Base-by-base conservation (phyloP, 768 basidiomycete species). In the Tylopilus rubrobrunneus region DNA sequence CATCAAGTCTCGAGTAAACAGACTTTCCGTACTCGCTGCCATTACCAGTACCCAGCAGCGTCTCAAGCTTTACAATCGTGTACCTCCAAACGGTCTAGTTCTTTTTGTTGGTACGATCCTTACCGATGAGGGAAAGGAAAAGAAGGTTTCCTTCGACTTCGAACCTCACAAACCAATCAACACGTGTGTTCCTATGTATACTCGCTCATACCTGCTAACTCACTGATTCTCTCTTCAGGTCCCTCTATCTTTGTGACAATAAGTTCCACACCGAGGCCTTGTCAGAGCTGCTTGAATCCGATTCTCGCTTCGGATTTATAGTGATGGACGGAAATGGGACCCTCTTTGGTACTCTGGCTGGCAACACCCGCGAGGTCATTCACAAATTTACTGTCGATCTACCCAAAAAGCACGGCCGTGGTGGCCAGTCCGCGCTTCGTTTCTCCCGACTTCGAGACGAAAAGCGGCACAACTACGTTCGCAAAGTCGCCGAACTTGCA, bases 311-410 rank as follows among this genome's bases (percentile, higher is more conserved):
- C 71, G 97, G 94, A 28, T 99, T 99, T 79, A 97, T 99, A 71
- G 92, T 98, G 67, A 98, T 98, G 96, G 96, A 97, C 66, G 92
- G 93, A 77, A 98, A 97, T 71, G 96, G 96, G 36, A 90, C 93
- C 6, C 86, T 99, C 34, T 98, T 98, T 63, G 97, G 97, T 53
- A 90, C 89, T 5, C 83, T 99, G 52, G 85, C 96, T 0, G 97
- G 97, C 45, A 98, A 98, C 73, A 96, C 97, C 19, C 92, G 97
- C 59, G 95, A 98, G 61, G 84, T 99, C 49, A 79, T 96, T 52
- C 97, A 99, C 77, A 98, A 98, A 73, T 98, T 98, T 77, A 92
- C 92, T 19, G 97, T 99, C 68, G 97, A 98, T 73, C 82, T 98
- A 10, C 97, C 97, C 41, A 99, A 99, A 79, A 99, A 99, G 78